Conservation (phyloP, 140 eudicot species). For the Oenanthe javanica region DNA sequence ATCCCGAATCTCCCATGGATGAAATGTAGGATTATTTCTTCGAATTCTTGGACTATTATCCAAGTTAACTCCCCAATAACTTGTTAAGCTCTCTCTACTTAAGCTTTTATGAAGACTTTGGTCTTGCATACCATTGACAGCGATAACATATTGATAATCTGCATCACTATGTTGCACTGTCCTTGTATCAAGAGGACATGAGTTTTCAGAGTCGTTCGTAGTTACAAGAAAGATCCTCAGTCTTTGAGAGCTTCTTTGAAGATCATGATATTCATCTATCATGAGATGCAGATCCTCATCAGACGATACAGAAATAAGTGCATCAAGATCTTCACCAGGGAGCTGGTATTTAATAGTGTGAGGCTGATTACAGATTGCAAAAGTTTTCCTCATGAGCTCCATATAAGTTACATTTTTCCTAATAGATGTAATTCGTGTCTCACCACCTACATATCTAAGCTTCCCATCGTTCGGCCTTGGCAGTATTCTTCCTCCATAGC, state of each 20-base stretch:
- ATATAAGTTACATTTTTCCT: slow-evolving; percentile 41
- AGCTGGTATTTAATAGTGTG: slow-evolving; percentile 78
- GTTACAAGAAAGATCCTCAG: slow-evolving; percentile 63
- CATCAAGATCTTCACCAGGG: slow-evolving; percentile 93
- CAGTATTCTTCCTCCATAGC: slow-evolving; percentile 83
- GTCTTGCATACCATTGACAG: slow-evolving; percentile 63
- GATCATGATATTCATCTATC: slow-evolving; percentile 75
- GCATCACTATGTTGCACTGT: slow-evolving; percentile 35
- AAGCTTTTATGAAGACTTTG: slow-evolving; percentile 33
- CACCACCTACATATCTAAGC: slow-evolving; percentile 91
- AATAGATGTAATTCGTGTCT: slow-evolving; percentile 67
- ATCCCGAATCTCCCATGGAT: slow-evolving; percentile 17
- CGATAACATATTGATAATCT: slow-evolving; percentile 51
- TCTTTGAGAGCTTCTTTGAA: slow-evolving; percentile 54
- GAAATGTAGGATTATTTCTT: slow-evolving; percentile 34
- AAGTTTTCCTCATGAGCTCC: slow-evolving; percentile 58
- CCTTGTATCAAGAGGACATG: slow-evolving; percentile 31
- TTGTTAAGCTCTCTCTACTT: slow-evolving; percentile 37
- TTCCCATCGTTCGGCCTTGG: slow-evolving; percentile 79
- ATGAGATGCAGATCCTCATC: slow-evolving; percentile 75
- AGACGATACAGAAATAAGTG: slow-evolving; percentile 77
- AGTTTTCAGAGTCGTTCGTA: slow-evolving; percentile 39
- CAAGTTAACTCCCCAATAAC: slow-evolving; percentile 15
- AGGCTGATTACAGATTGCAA: slow-evolving; percentile 49
- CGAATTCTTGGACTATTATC: slow-evolving; percentile 32